Evolutionary conservation across 108 stramenopile genomes (phyloP), one percentile per base, ranked within the genome.

Genomic region (Cylindrotheca closterium): DNA sequence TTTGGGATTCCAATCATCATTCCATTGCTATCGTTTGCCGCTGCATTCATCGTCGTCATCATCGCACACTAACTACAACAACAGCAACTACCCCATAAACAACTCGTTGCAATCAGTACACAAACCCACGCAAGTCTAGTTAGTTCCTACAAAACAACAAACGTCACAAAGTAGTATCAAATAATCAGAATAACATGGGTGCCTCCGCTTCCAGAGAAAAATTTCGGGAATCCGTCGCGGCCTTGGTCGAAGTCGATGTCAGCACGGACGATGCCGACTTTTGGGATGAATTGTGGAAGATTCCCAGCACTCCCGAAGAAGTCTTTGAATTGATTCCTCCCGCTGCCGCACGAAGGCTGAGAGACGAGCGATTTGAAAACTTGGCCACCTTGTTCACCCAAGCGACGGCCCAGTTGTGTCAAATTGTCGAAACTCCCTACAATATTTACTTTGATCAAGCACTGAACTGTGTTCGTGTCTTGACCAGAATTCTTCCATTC

Each of bases 231-330:
- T 86, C 84, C 26, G 80, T 92, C 45, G 57, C 62, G 22, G 78
- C 86, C 30, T 79, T 94, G 47, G 77, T 85, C 18, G 77, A 86
- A 67, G 75, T 77, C 30, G 88, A 89, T 58, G 87, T 94, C 15
- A 78, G 79, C 18, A 71, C 90, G 48, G 82, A 90, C 46, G 92
- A 91, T 70, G 84, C 92, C 54, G 93, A 93, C 42, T 96, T 96
- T 60, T 96, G 93, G 93, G 93, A 94, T 63, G 93, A 96, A 59
- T 61, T 96, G 29, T 96, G 96, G 96, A 91, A 92, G 72, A 92
- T 93, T 49, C 87, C 88, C 4, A 71, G 70, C 47, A 78, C 75
- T 4, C 68, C 90, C 23, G 86, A 92, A 65, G 96, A 96, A 71
- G 89, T 96, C 47, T 96, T 96, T 79, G 91, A 93, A 65, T 74